These are phyloP conservation scores for Fusarium mangiferae DNA, from an alignment of 2,329 filamentous ascomycete genomes.

Conservation along the genomic window DNA sequence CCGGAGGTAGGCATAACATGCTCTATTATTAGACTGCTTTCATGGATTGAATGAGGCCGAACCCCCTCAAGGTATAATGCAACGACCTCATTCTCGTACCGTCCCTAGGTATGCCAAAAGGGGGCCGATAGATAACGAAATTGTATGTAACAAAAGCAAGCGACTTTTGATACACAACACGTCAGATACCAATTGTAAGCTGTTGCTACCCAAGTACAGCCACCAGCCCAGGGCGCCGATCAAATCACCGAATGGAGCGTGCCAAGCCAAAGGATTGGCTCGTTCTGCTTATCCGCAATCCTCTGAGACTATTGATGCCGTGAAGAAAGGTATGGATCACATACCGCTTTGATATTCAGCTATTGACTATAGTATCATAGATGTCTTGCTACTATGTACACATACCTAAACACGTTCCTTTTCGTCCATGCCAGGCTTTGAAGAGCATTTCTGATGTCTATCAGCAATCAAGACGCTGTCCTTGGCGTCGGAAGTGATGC, in stretches of 20 bases:
- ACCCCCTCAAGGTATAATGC: background rate
- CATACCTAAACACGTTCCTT: background rate
- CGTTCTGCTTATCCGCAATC: background rate
- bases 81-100: background rate
- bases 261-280: constrained; percentile 1
- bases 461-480: constrained; percentile 3
- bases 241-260: background rate
- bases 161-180: background rate
- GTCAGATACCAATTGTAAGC: background rate
- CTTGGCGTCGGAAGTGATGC: constrained; percentile 19
- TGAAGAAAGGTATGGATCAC: background rate
- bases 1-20: background rate
- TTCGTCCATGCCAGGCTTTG: background rate
- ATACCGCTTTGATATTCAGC: constrained; percentile 15
- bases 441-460: background rate
- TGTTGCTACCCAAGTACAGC: background rate
- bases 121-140: background rate
- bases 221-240: background rate
- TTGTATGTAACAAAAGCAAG: background rate
- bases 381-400: background rate
- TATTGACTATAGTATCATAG: background rate
- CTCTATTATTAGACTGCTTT: constrained; percentile 1
- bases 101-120: background rate
- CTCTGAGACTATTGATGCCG: background rate
- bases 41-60: background rate